These are phyloP conservation scores for Tylopilus felleus DNA, from an alignment of 768 basidiomycete species.

Conservation along the genomic window DNA sequence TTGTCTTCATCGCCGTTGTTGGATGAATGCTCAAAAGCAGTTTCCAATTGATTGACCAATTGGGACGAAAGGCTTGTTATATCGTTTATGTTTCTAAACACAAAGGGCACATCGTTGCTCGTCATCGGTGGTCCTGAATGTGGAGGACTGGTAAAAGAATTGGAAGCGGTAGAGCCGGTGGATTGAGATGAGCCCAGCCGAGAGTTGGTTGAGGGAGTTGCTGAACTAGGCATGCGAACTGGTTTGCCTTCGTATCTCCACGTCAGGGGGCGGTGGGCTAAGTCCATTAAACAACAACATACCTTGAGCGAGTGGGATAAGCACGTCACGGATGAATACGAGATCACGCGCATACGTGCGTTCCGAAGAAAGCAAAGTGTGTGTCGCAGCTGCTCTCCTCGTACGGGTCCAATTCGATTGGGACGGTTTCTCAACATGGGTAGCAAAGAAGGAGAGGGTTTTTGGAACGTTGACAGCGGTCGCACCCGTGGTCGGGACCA, in stretches of 20 bases:
- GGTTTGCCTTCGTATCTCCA: constrained; percentile 29
- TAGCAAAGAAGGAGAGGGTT: background rate
- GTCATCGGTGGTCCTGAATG: constrained; percentile 56
- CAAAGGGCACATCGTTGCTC: constrained; percentile 54
- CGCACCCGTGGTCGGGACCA: background rate
- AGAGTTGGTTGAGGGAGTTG: background rate
- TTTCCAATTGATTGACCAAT: constrained; percentile 57
- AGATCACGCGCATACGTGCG: constrained; percentile 73
- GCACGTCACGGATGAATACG: constrained; percentile 63
- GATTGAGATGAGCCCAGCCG: constrained; percentile 32
- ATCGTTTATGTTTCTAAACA: constrained; percentile 72
- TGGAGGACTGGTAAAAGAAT: constrained; percentile 36
- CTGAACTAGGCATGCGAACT: constrained; percentile 13
- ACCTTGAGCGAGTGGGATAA: constrained; percentile 73
- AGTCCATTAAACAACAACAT: constrained; percentile 15
- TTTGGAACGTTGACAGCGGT: background rate
- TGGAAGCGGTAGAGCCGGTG: constrained; percentile 33
- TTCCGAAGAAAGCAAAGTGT: constrained; percentile 70
- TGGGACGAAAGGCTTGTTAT: constrained; percentile 62
- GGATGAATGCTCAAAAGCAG: constrained; percentile 27
- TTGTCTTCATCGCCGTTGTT: constrained; percentile 43
- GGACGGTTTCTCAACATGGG: constrained; percentile 15
- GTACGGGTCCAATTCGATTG: constrained; percentile 33
- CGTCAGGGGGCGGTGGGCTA: background rate
- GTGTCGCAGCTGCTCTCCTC: constrained; percentile 62